phyloP scores from a whole-genome alignment of 208 protist species.

The Lotmaria passim region DNA sequence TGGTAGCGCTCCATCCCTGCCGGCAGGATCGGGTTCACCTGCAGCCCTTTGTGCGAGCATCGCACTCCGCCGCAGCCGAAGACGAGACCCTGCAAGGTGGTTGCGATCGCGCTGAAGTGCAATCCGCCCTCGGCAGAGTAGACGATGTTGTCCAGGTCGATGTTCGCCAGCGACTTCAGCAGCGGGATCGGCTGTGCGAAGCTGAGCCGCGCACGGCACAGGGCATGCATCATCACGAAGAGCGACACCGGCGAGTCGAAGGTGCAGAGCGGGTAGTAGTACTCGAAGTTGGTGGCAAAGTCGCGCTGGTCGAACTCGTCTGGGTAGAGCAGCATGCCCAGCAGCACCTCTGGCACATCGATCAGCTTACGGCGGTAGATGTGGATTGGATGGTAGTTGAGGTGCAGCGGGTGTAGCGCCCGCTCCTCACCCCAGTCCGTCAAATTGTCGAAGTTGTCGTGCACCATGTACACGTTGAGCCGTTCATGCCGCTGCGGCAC shows the following conservation, averaged over 20 bases:
- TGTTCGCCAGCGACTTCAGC: conserved; percentile 70
- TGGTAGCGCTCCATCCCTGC: conserved; percentile 65
- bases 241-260: conserved; percentile 85
- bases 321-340: conserved; percentile 84
- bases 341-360: conserved; percentile 88
- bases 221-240: conserved; percentile 70
- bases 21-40: conserved; percentile 77
- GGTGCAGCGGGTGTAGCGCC: conserved; percentile 74
- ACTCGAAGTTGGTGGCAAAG: conserved; percentile 73
- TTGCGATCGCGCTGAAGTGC: conserved; percentile 82
- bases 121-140: conserved; percentile 88
- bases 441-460: conserved; percentile 88
- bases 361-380: conserved; percentile 89
- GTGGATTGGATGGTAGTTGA: conserved; percentile 92
- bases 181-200: conserved; percentile 80
- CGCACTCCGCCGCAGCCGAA: conserved; percentile 79
- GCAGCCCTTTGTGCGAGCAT: conserved; percentile 49
- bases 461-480: conserved; percentile 82
- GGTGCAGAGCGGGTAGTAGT: conserved; percentile 87
- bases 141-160: conserved; percentile 90
- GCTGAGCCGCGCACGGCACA: conserved; percentile 61
- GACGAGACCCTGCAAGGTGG: conserved; percentile 64
- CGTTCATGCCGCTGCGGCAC: conserved; percentile 65
- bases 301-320: conserved; percentile 79
- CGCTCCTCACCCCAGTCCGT: conserved; percentile 67